Conservation (phyloP, 2,329 filamentous ascomycete species). For the Arachnomyces sp. region DNA sequence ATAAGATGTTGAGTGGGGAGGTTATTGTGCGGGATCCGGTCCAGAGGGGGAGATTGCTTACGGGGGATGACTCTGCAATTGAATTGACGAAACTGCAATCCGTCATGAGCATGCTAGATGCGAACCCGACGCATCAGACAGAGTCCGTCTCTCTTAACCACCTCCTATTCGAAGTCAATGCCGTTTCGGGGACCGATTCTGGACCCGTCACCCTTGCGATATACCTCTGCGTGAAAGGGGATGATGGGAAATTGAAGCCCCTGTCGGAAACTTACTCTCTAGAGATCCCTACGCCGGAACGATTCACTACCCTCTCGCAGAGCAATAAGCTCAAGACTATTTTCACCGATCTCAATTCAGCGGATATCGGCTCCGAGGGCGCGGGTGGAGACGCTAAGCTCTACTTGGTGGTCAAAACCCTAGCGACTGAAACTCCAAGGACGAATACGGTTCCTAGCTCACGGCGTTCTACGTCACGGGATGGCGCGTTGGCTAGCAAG, state of each 20-base stretch:
- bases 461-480: slow-evolving; percentile 27
- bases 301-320: slow-evolving; percentile 56
- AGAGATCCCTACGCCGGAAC: slow-evolving; percentile 65
- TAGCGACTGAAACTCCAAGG: slow-evolving; percentile 47
- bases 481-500: slow-evolving; percentile 22
- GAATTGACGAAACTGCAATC: slow-evolving; percentile 87
- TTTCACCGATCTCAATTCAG: slow-evolving; percentile 74
- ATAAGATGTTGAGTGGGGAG: slow-evolving; percentile 87
- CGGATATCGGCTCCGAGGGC: slow-evolving; percentile 57
- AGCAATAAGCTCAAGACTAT: slow-evolving; percentile 69
- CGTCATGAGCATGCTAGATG: slow-evolving; percentile 86
- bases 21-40: slow-evolving; percentile 88
- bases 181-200: slow-evolving; percentile 67
- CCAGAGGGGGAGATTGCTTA: slow-evolving; percentile 75
- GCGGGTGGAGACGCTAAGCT: slow-evolving; percentile 60
- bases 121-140: slow-evolving; percentile 59
- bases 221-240: slow-evolving; percentile 64
- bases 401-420: slow-evolving; percentile 75
- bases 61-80: slow-evolving; percentile 85
- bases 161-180: slow-evolving; percentile 76
- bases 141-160: slow-evolving; percentile 67
- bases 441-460: slow-evolving; percentile 17
- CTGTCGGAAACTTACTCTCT: slow-evolving; percentile 79
- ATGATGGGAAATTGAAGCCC: slow-evolving; percentile 53
- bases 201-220: slow-evolving; percentile 68